Evolutionary conservation across 441 rosid species (phyloP).

Genomic region (Syzygium syzygioides): DNA sequence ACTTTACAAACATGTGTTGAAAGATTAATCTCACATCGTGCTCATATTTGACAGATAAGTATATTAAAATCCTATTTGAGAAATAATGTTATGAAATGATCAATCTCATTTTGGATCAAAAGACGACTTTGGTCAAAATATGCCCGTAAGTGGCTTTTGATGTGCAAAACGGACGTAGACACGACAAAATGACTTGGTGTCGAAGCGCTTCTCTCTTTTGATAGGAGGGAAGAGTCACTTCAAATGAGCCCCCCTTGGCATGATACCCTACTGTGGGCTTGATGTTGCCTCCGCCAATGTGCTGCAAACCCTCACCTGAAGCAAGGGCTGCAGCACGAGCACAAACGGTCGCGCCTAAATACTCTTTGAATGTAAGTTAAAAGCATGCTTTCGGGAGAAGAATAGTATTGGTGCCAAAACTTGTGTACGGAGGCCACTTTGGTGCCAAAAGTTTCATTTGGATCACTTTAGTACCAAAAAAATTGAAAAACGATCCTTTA

Average conservation of each 20-base stretch:
- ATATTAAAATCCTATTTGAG: not conserved
- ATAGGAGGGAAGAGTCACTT: not conserved
- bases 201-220: not conserved
- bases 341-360: not conserved
- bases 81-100: not conserved
- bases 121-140: not conserved
- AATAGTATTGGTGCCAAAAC: too few relatives aligned
- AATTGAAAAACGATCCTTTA: too few relatives aligned
- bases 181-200: not conserved
- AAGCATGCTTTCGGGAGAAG: not conserved
- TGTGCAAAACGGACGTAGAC: not conserved
- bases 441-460: too few relatives aligned
- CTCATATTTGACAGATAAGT: not conserved
- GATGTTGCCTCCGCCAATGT: not conserved
- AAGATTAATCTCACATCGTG: not conserved
- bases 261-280: too few relatives aligned
- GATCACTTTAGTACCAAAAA: too few relatives aligned
- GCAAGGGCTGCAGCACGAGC: not conserved
- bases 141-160: fast-evolving
- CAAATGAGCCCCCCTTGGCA: not conserved
- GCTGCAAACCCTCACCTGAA: not conserved
- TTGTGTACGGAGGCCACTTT: too few relatives aligned
- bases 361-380: not conserved
- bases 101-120: not conserved
- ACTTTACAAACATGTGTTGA: fast-evolving